phyloP scores from a whole-genome alignment of 1,139 yeast species.

The Geotrichum bryndzae region DNA sequence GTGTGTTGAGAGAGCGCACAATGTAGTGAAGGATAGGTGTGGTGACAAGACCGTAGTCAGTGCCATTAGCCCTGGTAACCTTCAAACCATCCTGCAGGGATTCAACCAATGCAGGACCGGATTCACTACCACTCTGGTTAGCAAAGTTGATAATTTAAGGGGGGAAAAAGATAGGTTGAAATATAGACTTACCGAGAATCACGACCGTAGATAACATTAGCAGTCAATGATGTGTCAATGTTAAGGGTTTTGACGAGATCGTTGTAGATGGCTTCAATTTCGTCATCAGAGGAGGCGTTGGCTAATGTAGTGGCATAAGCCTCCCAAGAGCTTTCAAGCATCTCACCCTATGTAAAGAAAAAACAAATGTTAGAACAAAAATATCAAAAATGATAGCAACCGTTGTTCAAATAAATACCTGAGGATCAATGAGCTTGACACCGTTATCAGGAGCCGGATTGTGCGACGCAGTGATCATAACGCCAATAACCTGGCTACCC shows the following conservation, averaged over 20 bases:
- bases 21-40: conserved; percentile 94
- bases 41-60: conserved; percentile 67
- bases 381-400: not conserved
- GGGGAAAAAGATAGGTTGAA: conserved; percentile 23
- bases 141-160: conserved; percentile 35
- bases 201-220: conserved; percentile 49
- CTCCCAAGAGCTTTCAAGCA: conserved; percentile 88
- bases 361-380: not conserved
- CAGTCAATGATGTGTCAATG: conserved; percentile 40
- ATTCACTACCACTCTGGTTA: conserved; percentile 38
- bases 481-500: conserved; percentile 59
- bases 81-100: conserved; percentile 66
- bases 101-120: conserved; percentile 60
- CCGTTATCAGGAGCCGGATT: conserved; percentile 95
- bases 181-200: conserved; percentile 36
- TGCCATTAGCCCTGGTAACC: conserved; percentile 41
- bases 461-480: conserved; percentile 96
- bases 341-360: conserved; percentile 53
- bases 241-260: conserved; percentile 35
- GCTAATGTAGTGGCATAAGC: conserved; percentile 72
- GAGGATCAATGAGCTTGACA: conserved; percentile 90
- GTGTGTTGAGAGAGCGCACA: conserved; percentile 64
- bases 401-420: conserved; percentile 17
- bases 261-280: conserved; percentile 34
- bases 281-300: conserved; percentile 46